These are phyloP conservation scores for Macrolepiota fuliginosa DNA, from an alignment of 768 basidiomycete genomes.

Conservation along the genomic window DNA sequence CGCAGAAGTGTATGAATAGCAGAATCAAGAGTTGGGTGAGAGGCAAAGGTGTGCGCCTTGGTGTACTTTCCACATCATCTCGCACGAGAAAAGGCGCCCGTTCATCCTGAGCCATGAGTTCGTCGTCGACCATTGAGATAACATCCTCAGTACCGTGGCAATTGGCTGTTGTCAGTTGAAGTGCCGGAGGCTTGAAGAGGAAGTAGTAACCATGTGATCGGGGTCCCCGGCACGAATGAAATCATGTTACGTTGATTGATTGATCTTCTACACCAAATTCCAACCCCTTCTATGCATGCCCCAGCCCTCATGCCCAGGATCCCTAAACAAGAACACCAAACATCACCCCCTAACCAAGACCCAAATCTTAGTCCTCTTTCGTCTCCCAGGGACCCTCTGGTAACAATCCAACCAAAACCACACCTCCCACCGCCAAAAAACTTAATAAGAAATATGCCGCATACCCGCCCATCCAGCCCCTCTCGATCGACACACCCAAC, in stretches of 20 bases:
- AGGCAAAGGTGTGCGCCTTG: not conserved
- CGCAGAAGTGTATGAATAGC: constrained; percentile 30
- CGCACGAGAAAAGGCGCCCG: not conserved
- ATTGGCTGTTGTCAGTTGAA: too few species aligned
- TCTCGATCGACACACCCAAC: constrained; percentile 49
- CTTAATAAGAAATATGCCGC: constrained; percentile 44
- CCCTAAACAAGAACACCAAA: too few species aligned
- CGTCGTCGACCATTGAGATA: too few species aligned
- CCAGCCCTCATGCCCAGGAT: too few species aligned
- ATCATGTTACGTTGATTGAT: too few species aligned
- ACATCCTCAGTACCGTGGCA: too few species aligned
- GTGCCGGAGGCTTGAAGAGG: too few species aligned
- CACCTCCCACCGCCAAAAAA: constrained; percentile 30
- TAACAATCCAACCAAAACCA: constrained; percentile 29
- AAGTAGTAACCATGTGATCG: too few species aligned
- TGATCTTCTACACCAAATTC: too few species aligned
- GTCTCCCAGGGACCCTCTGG: not conserved
- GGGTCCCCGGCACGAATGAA: too few species aligned
- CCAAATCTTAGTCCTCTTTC: not conserved
- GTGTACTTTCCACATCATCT: not conserved
- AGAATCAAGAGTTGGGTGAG: constrained; percentile 38
- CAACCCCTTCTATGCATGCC: too few species aligned
- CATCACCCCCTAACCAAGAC: not conserved
- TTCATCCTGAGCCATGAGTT: too few species aligned
- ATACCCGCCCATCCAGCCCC: constrained; percentile 48